phyloP scores from a whole-genome alignment of 306 rosid species.

The Hylodesmum podocarpum region DNA sequence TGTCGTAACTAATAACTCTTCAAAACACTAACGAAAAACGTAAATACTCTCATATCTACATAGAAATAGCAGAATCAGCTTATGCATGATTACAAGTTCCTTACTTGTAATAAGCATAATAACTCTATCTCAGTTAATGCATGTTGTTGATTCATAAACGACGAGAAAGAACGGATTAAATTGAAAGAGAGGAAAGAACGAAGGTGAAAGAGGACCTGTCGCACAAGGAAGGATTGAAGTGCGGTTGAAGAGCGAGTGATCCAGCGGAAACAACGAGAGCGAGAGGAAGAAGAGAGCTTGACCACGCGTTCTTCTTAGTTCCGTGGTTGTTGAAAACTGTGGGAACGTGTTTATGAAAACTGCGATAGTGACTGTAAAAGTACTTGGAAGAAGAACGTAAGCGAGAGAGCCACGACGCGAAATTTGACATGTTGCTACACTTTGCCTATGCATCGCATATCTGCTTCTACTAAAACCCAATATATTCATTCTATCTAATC shows the following conservation, averaged over 20 bases:
- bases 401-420: conserved; percentile 59
- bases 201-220: conserved; percentile 42
- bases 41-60: not conserved
- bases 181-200: not conserved
- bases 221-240: conserved; percentile 49
- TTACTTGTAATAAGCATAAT: too few species aligned
- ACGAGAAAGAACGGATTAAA: not conserved
- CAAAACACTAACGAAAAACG: not conserved
- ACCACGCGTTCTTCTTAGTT: conserved; percentile 20
- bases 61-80: not conserved
- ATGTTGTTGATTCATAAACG: not conserved
- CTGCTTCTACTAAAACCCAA: too few species aligned
- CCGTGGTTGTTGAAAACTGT: conserved; percentile 27
- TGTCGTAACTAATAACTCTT: not conserved
- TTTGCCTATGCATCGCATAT: too few species aligned
- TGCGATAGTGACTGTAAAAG: conserved; percentile 30
- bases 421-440: conserved; percentile 45
- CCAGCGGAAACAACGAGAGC: conserved; percentile 70
- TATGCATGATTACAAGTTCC: not conserved
- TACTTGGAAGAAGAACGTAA: conserved; percentile 57
- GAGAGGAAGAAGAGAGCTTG: conserved; percentile 58
- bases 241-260: conserved; percentile 58
- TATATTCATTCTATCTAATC: too few species aligned
- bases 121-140: not conserved
- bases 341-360: conserved; percentile 20